Base-by-base conservation (phyloP, 176 grass and related monocot genomes). In the Oryza coarctata region DNA sequence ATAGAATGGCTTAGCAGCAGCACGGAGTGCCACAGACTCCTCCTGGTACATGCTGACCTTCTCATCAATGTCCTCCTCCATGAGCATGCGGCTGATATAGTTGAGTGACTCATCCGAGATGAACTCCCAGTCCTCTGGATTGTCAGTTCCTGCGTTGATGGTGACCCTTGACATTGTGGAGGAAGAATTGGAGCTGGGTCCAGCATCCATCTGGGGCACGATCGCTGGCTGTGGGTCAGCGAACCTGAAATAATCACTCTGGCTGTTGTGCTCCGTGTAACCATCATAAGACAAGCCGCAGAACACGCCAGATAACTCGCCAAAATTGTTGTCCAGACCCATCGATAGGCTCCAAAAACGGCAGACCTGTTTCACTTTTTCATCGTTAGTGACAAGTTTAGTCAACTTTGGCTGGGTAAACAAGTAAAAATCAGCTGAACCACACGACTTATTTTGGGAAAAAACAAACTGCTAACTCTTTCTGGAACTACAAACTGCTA, bases 1-100 rank as follows among this genome's bases (percentile, higher is more conserved):
- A 12, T 93, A 98, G 83, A 98, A 98, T 0, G 92, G 95, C 74
- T 98, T 94, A 12, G 79, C 92, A 12, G 95, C 93, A 28, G 84
- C 92, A 30, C 47, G 82, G 50, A 94, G 88, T 11, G 88, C 72
- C 0, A 82, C 90, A 0, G 95, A 92, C 72, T 98, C 95, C 39
- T 92, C 90, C 84, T 93, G 93, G 36, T 98, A 88, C 65, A 85
- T 85, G 85, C 91, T 98, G 32, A 93, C 86, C 71, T 95, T 98
- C 87, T 95, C 96, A 23, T 98, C 96, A 17, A 98, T 98, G 83
- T 95, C 93, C 79, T 98, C 96, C 57, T 98, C 96, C 96, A 98
- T 87, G 72, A 98, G 92, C 87, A 94, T 98, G 63, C 89, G 71
- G 69, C 91, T 93, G 70, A 98, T 98, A 17, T 98, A 98, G 75